Percentiles rank a stretch among this genome's conserved stretches.
Evolutionary conservation across 768 basidiomycete genomes (phyloP).

Genomic region (Xerocomus potaroensis): DNA sequence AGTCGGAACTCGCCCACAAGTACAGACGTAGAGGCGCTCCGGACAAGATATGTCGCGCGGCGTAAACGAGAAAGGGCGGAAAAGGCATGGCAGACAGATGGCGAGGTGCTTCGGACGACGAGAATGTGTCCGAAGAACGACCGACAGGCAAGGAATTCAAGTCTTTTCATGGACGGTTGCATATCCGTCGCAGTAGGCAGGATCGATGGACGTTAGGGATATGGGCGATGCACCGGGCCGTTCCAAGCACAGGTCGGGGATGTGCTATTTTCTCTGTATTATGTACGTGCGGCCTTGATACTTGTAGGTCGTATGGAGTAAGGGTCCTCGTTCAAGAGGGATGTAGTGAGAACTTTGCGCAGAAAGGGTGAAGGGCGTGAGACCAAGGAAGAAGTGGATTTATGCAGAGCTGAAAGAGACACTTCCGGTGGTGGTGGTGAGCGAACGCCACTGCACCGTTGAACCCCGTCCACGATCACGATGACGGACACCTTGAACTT

Average conservation of each 20-base stretch:
- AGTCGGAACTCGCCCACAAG: neutral
- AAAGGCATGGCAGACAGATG: neutral
- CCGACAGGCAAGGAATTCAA: slow-evolving; percentile 11
- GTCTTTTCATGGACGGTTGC: neutral
- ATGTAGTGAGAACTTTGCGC: too few relatives aligned
- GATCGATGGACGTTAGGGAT: slow-evolving; percentile 16
- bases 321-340: too few relatives aligned
- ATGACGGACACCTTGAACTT: too few relatives aligned
- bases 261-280: neutral
- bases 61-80: slow-evolving; percentile 12
- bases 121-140: slow-evolving; percentile 11
- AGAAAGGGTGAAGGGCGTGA: too few relatives aligned
- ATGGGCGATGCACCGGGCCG: slow-evolving; percentile 10
- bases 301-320: slow-evolving; percentile 2
- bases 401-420: too few relatives aligned
- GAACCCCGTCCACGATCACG: too few relatives aligned
- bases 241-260: slow-evolving; percentile 9
- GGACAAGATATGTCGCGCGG: slow-evolving; percentile 9
- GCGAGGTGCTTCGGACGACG: slow-evolving; percentile 15
- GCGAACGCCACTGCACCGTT: too few relatives aligned
- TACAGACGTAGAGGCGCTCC: slow-evolving; percentile 9
- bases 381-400: too few relatives aligned
- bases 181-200: slow-evolving; percentile 7
- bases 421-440: too few relatives aligned
- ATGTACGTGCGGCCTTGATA: neutral